A percentile compares a stretch with the other conserved stretches of the same genome.
Evolutionary conservation across 345 rosid species (phyloP).

Genomic region (Hibiscus trionum): DNA sequence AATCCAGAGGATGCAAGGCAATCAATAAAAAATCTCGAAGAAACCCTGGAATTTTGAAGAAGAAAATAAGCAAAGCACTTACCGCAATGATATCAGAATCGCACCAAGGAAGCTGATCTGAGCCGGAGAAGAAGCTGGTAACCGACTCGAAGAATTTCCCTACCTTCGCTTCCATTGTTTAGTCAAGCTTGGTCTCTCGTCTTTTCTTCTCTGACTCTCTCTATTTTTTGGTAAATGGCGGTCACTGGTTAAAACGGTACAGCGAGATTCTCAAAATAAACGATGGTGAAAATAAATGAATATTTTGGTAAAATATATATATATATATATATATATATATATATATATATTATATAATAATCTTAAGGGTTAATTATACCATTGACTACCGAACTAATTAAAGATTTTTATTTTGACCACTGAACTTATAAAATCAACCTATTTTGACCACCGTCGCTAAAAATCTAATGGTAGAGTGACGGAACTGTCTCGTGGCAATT

Average conservation of each 20-base stretch:
- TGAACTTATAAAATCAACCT: no score
- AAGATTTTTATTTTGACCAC: no score
- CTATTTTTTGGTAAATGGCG: background rate
- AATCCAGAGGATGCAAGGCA: background rate
- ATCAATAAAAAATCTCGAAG: background rate
- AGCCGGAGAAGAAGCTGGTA: constrained; percentile 50
- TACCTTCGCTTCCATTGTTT: constrained; percentile 37
- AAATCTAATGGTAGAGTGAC: no score
- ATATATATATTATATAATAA: no score
- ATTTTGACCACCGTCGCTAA: no score
- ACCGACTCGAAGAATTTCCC: constrained; percentile 40
- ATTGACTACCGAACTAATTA: no score
- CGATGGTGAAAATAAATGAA: no score
- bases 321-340: no score
- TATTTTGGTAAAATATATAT: no score
- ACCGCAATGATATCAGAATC: constrained; percentile 60
- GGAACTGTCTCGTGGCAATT: no score
- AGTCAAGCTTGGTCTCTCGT: background rate
- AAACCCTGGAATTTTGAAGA: background rate
- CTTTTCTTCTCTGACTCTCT: background rate
- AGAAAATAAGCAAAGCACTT: background rate
- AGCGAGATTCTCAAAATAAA: no score
- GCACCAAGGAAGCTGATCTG: constrained; percentile 73
- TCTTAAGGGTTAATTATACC: no score
- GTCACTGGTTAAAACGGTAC: background rate